Percentiles rank a stretch among this genome's conserved stretches.
Conservation (phyloP, 2,329 filamentous ascomycete species). For the Phaeoacremonium minimum region DNA sequence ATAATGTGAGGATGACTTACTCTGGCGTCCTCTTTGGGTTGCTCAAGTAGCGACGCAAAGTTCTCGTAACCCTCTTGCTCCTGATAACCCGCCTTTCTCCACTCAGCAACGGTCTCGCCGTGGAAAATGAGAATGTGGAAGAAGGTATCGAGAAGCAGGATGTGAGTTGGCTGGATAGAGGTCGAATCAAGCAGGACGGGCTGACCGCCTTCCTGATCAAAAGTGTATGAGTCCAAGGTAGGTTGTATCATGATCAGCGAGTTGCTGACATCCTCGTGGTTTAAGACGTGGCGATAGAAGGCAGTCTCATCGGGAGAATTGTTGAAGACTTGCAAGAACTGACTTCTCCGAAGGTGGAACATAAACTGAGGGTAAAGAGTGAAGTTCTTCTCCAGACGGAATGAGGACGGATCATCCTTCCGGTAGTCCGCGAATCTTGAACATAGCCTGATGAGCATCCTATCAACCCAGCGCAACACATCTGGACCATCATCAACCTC, state of each 20-base stretch:
- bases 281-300: conserved; percentile 96
- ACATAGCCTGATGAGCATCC: conserved; percentile 96
- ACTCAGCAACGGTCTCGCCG: conserved; percentile 95
- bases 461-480: conserved; percentile 94
- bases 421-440: conserved; percentile 96
- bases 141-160: conserved; percentile 94
- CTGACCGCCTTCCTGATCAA: conserved; percentile 88
- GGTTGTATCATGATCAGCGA: conserved; percentile 99
- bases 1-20: conserved; percentile 46
- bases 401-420: conserved; percentile 96
- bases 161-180: conserved; percentile 90
- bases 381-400: conserved; percentile 97
- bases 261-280: conserved; percentile 95
- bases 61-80: conserved; percentile 98
- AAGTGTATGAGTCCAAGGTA: conserved; percentile 93
- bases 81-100: conserved; percentile 96
- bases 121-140: conserved; percentile 99
- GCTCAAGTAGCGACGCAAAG: conserved; percentile 80
- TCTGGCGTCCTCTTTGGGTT: conserved; percentile 94
- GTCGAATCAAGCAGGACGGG: conserved; percentile 95
- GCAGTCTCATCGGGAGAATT: conserved; percentile 98
- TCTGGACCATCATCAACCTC: conserved; percentile 99
- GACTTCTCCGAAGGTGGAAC: conserved; percentile 96
- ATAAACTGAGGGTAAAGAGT: conserved; percentile 99
- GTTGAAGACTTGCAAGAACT: conserved; percentile 99